Conservation (phyloP, 768 basidiomycete species). For the Russula griseocarnosa region DNA sequence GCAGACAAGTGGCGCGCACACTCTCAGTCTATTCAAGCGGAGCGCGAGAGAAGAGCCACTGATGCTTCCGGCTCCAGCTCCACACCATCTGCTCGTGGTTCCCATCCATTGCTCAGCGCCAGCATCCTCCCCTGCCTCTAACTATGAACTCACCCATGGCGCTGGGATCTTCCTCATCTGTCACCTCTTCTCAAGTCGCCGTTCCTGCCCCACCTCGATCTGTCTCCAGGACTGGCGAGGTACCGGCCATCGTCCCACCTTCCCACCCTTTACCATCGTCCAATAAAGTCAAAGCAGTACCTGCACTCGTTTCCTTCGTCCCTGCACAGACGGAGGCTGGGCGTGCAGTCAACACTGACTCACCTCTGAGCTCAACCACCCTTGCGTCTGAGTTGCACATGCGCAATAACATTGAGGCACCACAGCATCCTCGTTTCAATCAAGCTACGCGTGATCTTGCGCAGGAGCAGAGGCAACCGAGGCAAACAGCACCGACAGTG, state of each 20-base stretch:
- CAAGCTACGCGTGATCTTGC: background rate
- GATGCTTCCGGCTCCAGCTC: background rate
- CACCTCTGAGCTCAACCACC: conserved; percentile 22
- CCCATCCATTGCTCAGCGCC: background rate
- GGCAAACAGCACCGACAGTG: background rate
- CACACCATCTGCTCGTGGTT: background rate
- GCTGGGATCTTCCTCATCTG: background rate
- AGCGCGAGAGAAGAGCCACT: conserved; percentile 8
- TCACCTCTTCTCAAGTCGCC: background rate
- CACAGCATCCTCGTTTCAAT: background rate
- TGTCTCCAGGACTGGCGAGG: background rate
- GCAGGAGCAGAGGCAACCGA: background rate
- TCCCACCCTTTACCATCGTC: background rate
- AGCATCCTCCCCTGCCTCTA: background rate
- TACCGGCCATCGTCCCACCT: background rate
- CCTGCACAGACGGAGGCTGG: conserved; percentile 23
- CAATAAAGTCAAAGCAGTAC: background rate
- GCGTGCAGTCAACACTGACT: conserved; percentile 23
- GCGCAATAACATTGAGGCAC: background rate
- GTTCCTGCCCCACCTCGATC: background rate
- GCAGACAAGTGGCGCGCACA: conserved; percentile 7
- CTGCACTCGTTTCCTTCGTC: conserved; percentile 8
- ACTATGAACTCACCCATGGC: background rate
- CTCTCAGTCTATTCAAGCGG: conserved; percentile 14
- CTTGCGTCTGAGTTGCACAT: conserved; percentile 22